A percentile compares a stretch with the other conserved stretches of the same genome.
phyloP scores from a whole-genome alignment of 1,139 yeast species.

The Meyerozyma elateridarum region DNA sequence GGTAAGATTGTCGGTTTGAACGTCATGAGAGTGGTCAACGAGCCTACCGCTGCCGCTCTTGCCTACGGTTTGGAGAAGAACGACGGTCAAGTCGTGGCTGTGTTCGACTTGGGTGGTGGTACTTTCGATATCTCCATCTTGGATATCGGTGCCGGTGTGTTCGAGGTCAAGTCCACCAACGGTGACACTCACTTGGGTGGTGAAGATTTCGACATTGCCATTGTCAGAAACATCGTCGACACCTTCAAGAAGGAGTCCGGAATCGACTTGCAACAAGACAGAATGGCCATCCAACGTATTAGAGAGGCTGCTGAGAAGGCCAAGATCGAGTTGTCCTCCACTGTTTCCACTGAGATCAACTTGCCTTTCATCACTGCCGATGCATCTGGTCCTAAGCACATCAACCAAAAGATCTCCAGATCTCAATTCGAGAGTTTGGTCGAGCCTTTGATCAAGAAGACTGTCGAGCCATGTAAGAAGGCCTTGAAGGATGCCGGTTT shows the following conservation, averaged over 20 bases:
- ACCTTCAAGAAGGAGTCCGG: slow-evolving; percentile 92
- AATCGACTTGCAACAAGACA: slow-evolving; percentile 81
- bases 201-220: slow-evolving; percentile 82
- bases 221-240: slow-evolving; percentile 86
- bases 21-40: slow-evolving; percentile 96
- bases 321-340: slow-evolving; percentile 94
- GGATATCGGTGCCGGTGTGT: slow-evolving; percentile 84
- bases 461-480: slow-evolving; percentile 96
- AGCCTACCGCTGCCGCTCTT: slow-evolving; percentile 98
- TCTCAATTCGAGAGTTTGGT: slow-evolving; percentile 90
- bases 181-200: slow-evolving; percentile 92
- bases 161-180: slow-evolving; percentile 83
- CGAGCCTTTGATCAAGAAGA: slow-evolving; percentile 86
- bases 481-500: slow-evolving; percentile 96
- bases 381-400: slow-evolving; percentile 97
- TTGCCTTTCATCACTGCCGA: slow-evolving; percentile 95
- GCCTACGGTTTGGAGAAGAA: slow-evolving; percentile 94
- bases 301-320: slow-evolving; percentile 99
- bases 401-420: slow-evolving; percentile 89
- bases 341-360: slow-evolving; percentile 90
- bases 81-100: slow-evolving; percentile 73
- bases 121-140: slow-evolving; percentile 82
- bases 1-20: slow-evolving; percentile 96
- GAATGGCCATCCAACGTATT: slow-evolving; percentile 99
- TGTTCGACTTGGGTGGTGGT: slow-evolving; percentile 87